Conservation (phyloP, 306 rosid genomes). For the Glycine soja region DNA sequence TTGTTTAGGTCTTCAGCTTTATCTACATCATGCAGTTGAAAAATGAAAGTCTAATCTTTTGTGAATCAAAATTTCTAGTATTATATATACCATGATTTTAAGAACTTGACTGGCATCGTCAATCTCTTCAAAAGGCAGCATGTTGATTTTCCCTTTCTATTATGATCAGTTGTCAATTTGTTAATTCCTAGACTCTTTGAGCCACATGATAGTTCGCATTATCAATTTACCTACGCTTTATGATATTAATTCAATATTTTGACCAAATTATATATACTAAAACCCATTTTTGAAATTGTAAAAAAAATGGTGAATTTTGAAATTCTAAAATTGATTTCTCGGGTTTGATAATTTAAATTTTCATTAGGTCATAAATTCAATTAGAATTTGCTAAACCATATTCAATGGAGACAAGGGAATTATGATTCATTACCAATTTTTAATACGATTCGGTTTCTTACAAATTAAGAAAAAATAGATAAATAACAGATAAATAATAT, state of each 20-base stretch:
- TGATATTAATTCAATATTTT: not conserved
- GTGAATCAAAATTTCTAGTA: not conserved
- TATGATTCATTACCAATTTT: not conserved
- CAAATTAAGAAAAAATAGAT: not conserved
- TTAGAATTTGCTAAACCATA: not conserved
- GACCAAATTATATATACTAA: not conserved
- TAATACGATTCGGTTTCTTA: not conserved
- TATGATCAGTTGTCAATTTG: not conserved
- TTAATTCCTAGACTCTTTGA: not conserved
- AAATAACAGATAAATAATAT: not conserved
- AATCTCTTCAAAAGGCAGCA: conserved; percentile 1
- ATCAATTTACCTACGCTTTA: too few relatives aligned
- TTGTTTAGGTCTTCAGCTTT: not conserved
- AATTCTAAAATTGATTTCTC: not conserved
- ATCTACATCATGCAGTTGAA: not conserved
- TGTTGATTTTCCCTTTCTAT: not conserved
- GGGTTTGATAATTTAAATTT: not conserved
- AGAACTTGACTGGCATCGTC: not conserved
- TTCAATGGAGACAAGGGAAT: not conserved
- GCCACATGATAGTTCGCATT: not conserved
- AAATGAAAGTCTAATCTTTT: conserved; percentile 14
- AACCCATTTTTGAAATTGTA: not conserved
- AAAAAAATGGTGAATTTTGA: too few relatives aligned
- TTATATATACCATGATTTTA: not conserved
- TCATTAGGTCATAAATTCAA: not conserved